These are phyloP conservation scores for Pseudozyma thailandica DNA, from an alignment of 1,284 basidiomycete genomes.

Conservation along the genomic window DNA sequence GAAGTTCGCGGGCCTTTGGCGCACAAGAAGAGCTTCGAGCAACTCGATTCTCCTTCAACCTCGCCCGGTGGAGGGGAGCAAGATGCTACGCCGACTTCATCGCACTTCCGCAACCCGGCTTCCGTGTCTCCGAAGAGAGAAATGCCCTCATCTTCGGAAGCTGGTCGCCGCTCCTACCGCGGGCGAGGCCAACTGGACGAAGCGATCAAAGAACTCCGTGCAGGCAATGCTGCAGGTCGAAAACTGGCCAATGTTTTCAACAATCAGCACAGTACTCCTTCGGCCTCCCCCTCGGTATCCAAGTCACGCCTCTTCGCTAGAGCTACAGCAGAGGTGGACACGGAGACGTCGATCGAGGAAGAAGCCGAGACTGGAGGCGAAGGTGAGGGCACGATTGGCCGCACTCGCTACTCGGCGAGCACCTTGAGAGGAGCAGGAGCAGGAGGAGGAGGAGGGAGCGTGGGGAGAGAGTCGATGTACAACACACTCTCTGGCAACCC, in stretches of 20 bases:
- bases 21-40: constrained; percentile 12
- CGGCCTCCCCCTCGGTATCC: not conserved
- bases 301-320: constrained; percentile 16
- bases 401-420: constrained; percentile 7
- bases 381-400: constrained; percentile 19
- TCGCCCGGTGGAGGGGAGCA: no score
- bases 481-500: constrained; percentile 22
- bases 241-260: constrained; percentile 22
- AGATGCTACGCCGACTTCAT: constrained; percentile 39
- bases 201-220: constrained; percentile 57
- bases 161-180: constrained; percentile 34
- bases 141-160: no score
- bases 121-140: constrained; percentile 3
- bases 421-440: not conserved
- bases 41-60: no score
- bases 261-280: not conserved
- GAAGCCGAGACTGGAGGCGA: constrained; percentile 7
- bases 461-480: constrained; percentile 17
- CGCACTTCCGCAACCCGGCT: constrained; percentile 30
- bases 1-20: constrained; percentile 51
- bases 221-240: constrained; percentile 30
- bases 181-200: constrained; percentile 56
- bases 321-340: not conserved
- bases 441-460: not conserved
- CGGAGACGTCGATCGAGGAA: not conserved